Evolutionary conservation across 441 rosid species (phyloP), one percentile per base, ranked within the genome.

Genomic region (Euphorbia corollata): DNA sequence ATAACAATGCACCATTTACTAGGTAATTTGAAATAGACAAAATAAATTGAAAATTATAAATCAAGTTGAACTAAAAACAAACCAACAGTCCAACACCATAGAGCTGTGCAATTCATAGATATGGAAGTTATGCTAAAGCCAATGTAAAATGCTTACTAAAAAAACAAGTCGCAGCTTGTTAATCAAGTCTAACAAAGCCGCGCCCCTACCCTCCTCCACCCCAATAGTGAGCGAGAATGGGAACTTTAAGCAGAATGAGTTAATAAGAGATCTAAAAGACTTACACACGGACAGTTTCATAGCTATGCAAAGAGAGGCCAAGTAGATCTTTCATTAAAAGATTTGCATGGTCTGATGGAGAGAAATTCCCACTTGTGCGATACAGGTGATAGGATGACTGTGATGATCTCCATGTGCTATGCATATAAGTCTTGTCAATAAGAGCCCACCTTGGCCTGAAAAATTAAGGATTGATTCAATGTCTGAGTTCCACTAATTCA

Each of bases 391-490:
- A 90, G 27, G 98, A 82, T 36, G 99, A 84, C 73, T 92, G 99
- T n/a, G 99, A 96, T 63, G 98, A 85, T 68, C 98, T 89, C 99
- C 99, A 96, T 48, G 96, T 87, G 78, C 74, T 85, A 82, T 96
- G 99, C 99, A 92, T 90, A 84, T 86, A 89, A 63, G 96, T 91
- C 78, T 89, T 92, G 81, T 96, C 99, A 61, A 96, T 83, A 71
- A 87, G 91, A 64, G 99, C 98, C 99, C 99, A 92, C 76, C 96
- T 82, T 71, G 99, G 99, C 86, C 99, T 96, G 84, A 58, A 81
- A 45, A 72, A 54, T 59, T 71, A 70, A 71, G 43, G 69, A 68
- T 36, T 43, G 38, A 68, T 77, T 72, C 48, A 64, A 73, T 61
- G 12, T 48, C 41, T 54, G 55, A 57, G 34, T 30, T 24, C 50